Conservation (phyloP, 208 protist genomes). For the Spongospora subterranea region DNA sequence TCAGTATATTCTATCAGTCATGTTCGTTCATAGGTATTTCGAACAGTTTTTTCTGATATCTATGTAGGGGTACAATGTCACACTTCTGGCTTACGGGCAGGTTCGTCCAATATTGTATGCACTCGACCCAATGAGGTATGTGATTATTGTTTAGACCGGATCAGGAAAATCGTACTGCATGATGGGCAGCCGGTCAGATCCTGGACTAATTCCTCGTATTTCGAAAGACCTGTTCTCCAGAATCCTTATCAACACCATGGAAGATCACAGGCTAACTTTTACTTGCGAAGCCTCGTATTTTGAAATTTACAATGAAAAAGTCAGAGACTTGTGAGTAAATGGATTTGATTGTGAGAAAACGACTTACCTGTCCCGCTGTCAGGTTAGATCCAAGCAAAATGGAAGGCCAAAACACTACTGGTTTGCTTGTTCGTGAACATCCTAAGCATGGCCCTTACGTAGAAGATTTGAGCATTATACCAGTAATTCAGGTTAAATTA, state of each 20-base stretch:
- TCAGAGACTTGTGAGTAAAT: slow-evolving; percentile 45
- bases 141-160: slow-evolving; percentile 50
- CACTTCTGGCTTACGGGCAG: slow-evolving; percentile 45
- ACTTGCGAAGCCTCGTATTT: slow-evolving; percentile 52
- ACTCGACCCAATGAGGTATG: background rate
- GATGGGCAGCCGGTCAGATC: slow-evolving; percentile 27
- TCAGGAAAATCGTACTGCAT: slow-evolving; percentile 65
- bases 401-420: background rate
- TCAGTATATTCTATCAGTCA: too few relatives aligned
- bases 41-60: background rate
- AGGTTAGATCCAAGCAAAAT: background rate
- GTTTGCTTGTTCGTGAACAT: slow-evolving; percentile 51
- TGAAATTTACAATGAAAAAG: slow-evolving; percentile 61
- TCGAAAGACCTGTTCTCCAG: background rate
- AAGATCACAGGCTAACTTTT: background rate
- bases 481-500: background rate
- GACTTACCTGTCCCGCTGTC: background rate
- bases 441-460: slow-evolving; percentile 45
- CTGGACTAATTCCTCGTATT: slow-evolving; percentile 55
- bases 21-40: too few relatives aligned
- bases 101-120: background rate
- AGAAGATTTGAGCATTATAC: slow-evolving; percentile 31
- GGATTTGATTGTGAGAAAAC: background rate
- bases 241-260: background rate
- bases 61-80: slow-evolving; percentile 2